Evolutionary conservation across 495 filamentous ascomycete species (phyloP), one percentile per base, ranked within the genome.

Genomic region (Lepidopterella palustris): DNA sequence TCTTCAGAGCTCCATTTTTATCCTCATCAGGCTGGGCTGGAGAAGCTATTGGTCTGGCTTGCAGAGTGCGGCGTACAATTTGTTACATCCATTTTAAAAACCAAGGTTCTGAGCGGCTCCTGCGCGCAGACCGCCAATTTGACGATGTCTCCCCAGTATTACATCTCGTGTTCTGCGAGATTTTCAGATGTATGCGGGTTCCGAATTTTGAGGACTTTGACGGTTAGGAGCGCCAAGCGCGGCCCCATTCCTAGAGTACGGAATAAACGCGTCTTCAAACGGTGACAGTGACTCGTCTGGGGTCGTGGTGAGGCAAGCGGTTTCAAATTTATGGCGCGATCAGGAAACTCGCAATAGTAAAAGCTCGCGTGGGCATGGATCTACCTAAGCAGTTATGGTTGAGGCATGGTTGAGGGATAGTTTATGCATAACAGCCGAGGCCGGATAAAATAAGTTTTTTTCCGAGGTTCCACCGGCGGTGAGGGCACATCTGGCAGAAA

Each of bases 231-330:
- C 23, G 26, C 28, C 15, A 35, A 20, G 45, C 35, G 50, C 50
- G 25, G 49, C 18, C 29, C 53, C 11, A 45, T 20, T 25, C n/a
- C 54, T 23, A 45, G 27, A 31, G 27, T 21, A 39, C 58, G 32
- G 47, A 53, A 45, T 52, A 49, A 53, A 65, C 62, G 62, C 62
- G 62, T 65, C 11, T 53, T 60, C 52, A 65, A 57, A 60, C 53
- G 29, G 47, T 52, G 45, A 49, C 54, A 54, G 27, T 55, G 52
- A 27, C 47, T 20, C 21, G 47, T 15, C 21, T 27, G 24, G 47
- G 47, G 23, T 21, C 8, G 20, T 27, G 47, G 47, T 13, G 35
- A 42, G 35, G 35, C 35, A 42, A 42, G 3, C 35, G 13, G 47
- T 50, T 50, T 50, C 47, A 50, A 50, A 50, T 50, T 50, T 18